Conservation (phyloP, 176 grass and related monocot species). For the Sorghum bicolor region Sorghum_bicolor_NCBIv3 NC_012870.2:2274001-2274500, state of each 20-base stretch:
- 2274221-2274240: background rate
- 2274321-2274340: too few relatives aligned
- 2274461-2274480: too few relatives aligned
- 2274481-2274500: too few relatives aligned
- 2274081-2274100: background rate
- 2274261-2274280: background rate
- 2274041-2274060: background rate
- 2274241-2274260: background rate
- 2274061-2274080: background rate
- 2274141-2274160: background rate
- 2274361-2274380: too few relatives aligned
- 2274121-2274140: background rate
- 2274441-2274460: too few relatives aligned
- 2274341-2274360: too few relatives aligned
- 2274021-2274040: rapidly evolving
- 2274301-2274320: too few relatives aligned
- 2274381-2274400: too few relatives aligned
- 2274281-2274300: too few relatives aligned
- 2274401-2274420: too few relatives aligned
- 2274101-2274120: constrained; percentile 25
- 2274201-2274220: constrained; percentile 15
- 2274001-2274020: rapidly evolving
- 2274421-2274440: too few relatives aligned
- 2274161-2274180: background rate
- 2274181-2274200: background rate